These are phyloP conservation scores for Dentipellis sp. DNA, from an alignment of 768 basidiomycete species.

Conservation along the genomic window DNA sequence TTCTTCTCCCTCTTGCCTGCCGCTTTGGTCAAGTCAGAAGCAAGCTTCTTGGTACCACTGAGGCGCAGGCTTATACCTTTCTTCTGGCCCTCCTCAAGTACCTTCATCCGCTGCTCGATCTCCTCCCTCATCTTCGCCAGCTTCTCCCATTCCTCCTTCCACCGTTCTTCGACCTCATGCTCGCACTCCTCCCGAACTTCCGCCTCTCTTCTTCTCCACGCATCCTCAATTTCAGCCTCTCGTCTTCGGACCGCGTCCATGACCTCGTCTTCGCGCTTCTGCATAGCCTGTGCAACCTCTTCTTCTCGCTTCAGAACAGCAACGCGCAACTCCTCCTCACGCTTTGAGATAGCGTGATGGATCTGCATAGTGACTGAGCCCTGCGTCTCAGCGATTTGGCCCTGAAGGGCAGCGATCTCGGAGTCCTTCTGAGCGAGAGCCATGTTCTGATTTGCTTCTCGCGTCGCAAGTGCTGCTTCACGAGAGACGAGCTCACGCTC, in stretches of 20 bases:
- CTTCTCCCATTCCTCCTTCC: conserved; percentile 37
- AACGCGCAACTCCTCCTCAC: conserved; percentile 62
- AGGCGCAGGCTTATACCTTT: conserved; percentile 15
- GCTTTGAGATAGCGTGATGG: conserved; percentile 47
- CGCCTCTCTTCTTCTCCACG: conserved; percentile 46
- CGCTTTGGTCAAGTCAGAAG: conserved; percentile 3
- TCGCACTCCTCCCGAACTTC: conserved; percentile 44
- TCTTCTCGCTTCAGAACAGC: conserved; percentile 61
- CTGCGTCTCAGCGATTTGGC: conserved; percentile 13
- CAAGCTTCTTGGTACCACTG: neutral
- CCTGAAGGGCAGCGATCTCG: conserved; percentile 42
- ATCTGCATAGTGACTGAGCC: conserved; percentile 24
- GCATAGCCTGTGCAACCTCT: conserved; percentile 58
- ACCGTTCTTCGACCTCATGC: conserved; percentile 25
- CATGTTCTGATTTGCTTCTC: conserved; percentile 40
- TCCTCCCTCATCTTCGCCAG: conserved; percentile 38
- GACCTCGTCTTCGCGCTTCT: conserved; percentile 61
- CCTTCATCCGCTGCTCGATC: conserved; percentile 39
- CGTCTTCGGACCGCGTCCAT: conserved; percentile 55
- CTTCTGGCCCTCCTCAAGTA: conserved; percentile 30
- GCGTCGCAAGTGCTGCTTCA: conserved; percentile 45
- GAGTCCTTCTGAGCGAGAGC: conserved; percentile 47
- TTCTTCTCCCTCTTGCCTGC: conserved; percentile 41
- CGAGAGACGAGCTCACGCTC: conserved; percentile 58
- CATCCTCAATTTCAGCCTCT: conserved; percentile 53